Percentiles rank a stretch among this genome's conserved stretches.
Conservation (phyloP, 2,329 filamentous ascomycete species). For the Thermochaetoides dissita region DNA sequence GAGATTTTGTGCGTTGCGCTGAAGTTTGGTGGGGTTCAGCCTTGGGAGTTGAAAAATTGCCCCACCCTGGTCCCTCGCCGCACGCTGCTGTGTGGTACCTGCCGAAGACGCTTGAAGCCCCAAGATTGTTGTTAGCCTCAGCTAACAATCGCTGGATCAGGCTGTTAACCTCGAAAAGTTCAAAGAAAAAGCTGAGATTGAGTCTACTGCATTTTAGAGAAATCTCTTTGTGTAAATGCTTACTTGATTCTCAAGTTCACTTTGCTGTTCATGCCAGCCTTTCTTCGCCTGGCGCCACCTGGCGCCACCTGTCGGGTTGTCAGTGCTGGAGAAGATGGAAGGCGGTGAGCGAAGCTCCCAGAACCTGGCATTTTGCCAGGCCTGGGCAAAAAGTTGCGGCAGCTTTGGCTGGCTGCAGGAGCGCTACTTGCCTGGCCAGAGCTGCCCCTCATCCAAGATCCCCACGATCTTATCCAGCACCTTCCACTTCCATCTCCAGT, state of each 20-base stretch:
- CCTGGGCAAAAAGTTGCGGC: constrained; percentile 15
- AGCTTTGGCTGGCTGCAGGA: constrained; percentile 8
- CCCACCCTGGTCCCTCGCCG: constrained; percentile 7
- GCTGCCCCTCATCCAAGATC: constrained; percentile 12
- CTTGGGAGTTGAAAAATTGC: constrained; percentile 3
- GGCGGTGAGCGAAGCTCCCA: constrained; percentile 16
- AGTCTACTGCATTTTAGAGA: not conserved
- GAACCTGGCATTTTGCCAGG: constrained; percentile 11
- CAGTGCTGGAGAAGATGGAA: not conserved
- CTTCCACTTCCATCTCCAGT: not conserved
- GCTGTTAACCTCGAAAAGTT: no score
- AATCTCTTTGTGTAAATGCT: not conserved
- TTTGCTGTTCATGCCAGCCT: not conserved
- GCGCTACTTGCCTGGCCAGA: constrained; percentile 8
- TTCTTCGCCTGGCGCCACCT: constrained; percentile 5
- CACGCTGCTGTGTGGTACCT: no score
- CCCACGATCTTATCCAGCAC: constrained; percentile 8
- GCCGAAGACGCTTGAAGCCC: no score
- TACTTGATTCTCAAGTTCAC: no score
- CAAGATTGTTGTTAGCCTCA: no score
- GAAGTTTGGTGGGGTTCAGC: constrained; percentile 16
- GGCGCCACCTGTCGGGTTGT: constrained; percentile 1
- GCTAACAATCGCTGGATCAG: no score
- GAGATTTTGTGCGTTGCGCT: constrained; percentile 18
- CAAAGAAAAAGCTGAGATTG: not conserved